Percentiles rank a stretch among this genome's conserved stretches.
These are phyloP conservation scores for Agmasoma carcini DNA, from an alignment of 371 early-diverging fungal species.

Conservation along the genomic window DNA sequence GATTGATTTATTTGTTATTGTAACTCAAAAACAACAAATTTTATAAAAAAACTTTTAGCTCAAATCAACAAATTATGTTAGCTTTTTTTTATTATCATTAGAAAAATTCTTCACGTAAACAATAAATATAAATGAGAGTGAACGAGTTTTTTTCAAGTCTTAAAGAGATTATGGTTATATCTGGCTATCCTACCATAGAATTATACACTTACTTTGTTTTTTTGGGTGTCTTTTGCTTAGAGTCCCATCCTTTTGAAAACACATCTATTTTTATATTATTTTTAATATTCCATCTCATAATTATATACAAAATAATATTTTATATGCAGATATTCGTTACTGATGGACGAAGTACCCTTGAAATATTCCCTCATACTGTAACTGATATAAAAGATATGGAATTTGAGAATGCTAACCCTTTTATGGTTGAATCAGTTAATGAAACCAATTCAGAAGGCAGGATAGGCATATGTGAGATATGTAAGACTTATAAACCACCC, in stretches of 20 bases:
- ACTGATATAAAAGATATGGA: background rate
- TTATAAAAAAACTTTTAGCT: too few species aligned
- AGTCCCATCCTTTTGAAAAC: slow-evolving; percentile 15
- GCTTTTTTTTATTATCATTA: too few species aligned
- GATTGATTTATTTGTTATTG: too few species aligned
- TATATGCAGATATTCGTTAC: slow-evolving; percentile 40
- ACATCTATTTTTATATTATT: slow-evolving; percentile 27
- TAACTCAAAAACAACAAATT: too few species aligned
- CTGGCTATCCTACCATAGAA: slow-evolving; percentile 38
- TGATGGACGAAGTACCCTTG: slow-evolving; percentile 38
- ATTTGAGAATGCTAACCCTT: slow-evolving; percentile 44
- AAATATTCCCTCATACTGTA: slow-evolving; percentile 37
- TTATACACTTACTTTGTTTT: slow-evolving; percentile 49
- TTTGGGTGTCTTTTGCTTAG: slow-evolving; percentile 40
- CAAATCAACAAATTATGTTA: too few species aligned
- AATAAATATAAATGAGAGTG: too few species aligned
- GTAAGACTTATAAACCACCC: slow-evolving; percentile 54
- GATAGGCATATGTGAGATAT: slow-evolving; percentile 48
- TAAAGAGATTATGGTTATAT: too few species aligned
- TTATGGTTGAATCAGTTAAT: slow-evolving; percentile 41
- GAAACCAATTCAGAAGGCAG: slow-evolving; percentile 22
- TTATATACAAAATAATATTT: slow-evolving; percentile 33
- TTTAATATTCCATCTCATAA: slow-evolving; percentile 36
- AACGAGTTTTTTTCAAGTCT: too few species aligned
- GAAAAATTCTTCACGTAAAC: too few species aligned